Percentiles rank a stretch among this genome's conserved stretches.
Evolutionary conservation across 257 asterid species (phyloP).

Genomic region (Solanum neorickii): DNA sequence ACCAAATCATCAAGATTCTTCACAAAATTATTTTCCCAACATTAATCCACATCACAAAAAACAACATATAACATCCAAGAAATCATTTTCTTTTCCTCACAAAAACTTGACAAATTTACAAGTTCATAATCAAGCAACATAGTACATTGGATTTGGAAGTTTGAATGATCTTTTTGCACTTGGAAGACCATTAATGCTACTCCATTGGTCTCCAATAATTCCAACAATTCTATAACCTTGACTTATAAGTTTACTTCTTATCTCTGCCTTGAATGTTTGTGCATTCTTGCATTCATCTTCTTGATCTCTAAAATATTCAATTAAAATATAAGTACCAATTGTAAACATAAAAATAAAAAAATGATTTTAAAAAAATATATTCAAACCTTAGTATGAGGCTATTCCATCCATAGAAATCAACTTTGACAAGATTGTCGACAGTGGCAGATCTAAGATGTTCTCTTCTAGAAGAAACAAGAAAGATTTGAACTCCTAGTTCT

Average conservation of each 20-base stretch:
- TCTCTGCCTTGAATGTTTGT: conserved; percentile 39
- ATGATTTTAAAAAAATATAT: neutral
- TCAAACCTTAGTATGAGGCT: conserved; percentile 51
- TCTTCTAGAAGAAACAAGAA: conserved; percentile 62
- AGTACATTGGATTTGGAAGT: conserved; percentile 67
- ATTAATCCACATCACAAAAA: neutral
- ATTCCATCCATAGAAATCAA: conserved; percentile 65
- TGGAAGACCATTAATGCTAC: conserved; percentile 64
- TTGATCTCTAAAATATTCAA: conserved; percentile 15
- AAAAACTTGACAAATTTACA: neutral
- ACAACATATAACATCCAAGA: neutral
- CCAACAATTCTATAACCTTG: conserved; percentile 54
- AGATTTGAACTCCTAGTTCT: conserved; percentile 35
- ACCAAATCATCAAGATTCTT: neutral
- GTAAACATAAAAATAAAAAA: neutral
- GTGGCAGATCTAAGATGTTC: conserved; percentile 71
- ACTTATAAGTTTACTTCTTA: conserved; percentile 38
- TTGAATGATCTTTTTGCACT: conserved; percentile 50
- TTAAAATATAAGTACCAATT: too few species aligned
- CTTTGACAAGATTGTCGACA: conserved; percentile 55
- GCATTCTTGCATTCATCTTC: conserved; percentile 34
- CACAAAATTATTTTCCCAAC: neutral
- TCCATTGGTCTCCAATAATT: conserved; percentile 63
- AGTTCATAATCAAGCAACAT: conserved; percentile 26
- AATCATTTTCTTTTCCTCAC: neutral